A percentile compares a stretch with the other conserved stretches of the same genome.
These are phyloP conservation scores for Thielaviopsis musarum DNA, from an alignment of 2,329 filamentous ascomycete species.

Conservation along the genomic window DNA sequence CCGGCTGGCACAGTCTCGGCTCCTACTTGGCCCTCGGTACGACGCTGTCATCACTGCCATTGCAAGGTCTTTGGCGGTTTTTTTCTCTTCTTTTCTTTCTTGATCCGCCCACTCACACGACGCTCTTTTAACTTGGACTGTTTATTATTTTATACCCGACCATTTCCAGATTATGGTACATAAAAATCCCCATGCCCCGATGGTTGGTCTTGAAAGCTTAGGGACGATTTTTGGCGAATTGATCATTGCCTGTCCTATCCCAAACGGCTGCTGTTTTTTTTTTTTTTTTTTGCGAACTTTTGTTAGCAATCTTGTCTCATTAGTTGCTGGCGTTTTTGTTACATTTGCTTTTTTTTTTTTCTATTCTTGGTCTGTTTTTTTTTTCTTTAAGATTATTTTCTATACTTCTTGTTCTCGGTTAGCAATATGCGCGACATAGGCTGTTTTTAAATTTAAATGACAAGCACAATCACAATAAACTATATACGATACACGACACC, in stretches of 20 bases:
- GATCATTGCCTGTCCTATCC: no score
- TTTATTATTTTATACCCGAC: not conserved
- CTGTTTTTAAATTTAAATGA: not conserved
- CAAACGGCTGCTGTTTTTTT: no score
- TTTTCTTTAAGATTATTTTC: constrained; percentile 2
- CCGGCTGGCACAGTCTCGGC: not conserved
- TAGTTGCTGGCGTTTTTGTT: no score
- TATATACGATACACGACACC: no score
- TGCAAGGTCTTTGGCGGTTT: not conserved
- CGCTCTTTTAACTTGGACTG: not conserved
- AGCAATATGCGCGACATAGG: not conserved
- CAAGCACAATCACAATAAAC: no score
- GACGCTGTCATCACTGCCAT: not conserved
- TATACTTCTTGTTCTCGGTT: not conserved
- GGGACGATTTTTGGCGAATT: no score
- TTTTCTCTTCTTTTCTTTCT: not conserved
- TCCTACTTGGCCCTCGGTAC: not conserved
- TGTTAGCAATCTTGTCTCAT: no score
- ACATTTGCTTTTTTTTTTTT: not conserved
- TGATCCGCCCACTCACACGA: not conserved
- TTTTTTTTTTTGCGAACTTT: no score
- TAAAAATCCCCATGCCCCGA: no score
- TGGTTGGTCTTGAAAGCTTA: no score
- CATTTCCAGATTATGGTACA: not conserved
- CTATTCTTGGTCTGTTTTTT: not conserved